Evolutionary conservation across 257 asterid species (phyloP).

Genomic region (Nemophila menziesii): DNA sequence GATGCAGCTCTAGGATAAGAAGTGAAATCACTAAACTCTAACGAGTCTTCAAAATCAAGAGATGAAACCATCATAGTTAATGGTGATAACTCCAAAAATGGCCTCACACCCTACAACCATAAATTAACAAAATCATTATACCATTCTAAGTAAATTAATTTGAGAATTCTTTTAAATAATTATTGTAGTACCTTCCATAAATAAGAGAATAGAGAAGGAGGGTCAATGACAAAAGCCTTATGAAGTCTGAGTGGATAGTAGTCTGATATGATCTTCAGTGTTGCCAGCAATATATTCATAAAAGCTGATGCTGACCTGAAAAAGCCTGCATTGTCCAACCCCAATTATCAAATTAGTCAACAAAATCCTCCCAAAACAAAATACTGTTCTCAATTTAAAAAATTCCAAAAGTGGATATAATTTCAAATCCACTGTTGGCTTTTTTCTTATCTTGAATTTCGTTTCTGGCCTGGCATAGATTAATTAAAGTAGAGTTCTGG

Average conservation of each 20-base stretch:
- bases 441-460: conserved; percentile 5
- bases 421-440: conserved; percentile 24
- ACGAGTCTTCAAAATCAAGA: conserved; percentile 58
- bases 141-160: too few species aligned
- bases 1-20: conserved; percentile 61
- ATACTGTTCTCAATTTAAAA: too few species aligned
- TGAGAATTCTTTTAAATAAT: too few species aligned
- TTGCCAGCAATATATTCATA: conserved; percentile 62
- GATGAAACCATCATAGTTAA: conserved; percentile 43
- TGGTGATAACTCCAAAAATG: conserved; percentile 68
- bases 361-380: not conserved
- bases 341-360: not conserved
- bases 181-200: conserved; percentile 99
- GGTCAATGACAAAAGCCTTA: conserved; percentile 80
- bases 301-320: conserved; percentile 93
- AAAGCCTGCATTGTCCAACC: conserved; percentile 58
- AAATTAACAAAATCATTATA: not conserved
- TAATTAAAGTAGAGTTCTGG: conserved; percentile 40
- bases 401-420: conserved; percentile 19
- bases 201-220: conserved; percentile 79
- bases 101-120: conserved; percentile 52
- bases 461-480: conserved; percentile 28
- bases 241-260: conserved; percentile 72
- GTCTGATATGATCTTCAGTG: conserved; percentile 67
- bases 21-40: conserved; percentile 43